Conservation (phyloP, 202 grass and related monocot species). For the Setaria viridis region DNA sequence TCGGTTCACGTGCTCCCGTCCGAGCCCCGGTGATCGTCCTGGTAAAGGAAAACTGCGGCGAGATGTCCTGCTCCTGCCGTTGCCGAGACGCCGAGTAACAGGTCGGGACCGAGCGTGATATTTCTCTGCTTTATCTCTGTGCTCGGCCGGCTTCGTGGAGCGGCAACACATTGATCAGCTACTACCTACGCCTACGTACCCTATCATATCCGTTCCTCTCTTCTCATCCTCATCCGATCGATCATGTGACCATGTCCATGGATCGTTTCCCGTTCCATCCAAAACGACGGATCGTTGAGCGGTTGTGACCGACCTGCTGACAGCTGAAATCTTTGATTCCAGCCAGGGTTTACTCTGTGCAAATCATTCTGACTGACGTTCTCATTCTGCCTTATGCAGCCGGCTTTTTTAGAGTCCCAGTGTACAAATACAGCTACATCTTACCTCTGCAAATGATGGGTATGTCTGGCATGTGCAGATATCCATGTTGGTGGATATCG, state of each 20-base stretch:
- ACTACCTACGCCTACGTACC: not conserved
- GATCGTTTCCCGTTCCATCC: not conserved
- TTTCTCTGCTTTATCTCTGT: too few species aligned
- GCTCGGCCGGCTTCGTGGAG: not conserved
- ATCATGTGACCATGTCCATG: not conserved
- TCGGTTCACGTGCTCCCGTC: not conserved
- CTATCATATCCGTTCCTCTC: not conserved
- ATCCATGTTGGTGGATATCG: too few species aligned
- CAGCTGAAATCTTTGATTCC: not conserved
- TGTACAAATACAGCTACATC: too few species aligned
- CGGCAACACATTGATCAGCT: not conserved
- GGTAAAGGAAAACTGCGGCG: not conserved
- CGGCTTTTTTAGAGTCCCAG: too few species aligned
- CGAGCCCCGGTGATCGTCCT: not conserved
- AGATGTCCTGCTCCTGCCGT: not conserved
- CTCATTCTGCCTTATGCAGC: too few species aligned
- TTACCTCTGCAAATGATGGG: not conserved
- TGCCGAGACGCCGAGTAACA: not conserved
- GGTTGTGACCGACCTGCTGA: not conserved
- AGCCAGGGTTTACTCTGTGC: not conserved
- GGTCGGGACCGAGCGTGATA: too few species aligned
- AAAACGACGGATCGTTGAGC: not conserved
- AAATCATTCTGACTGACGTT: too few species aligned
- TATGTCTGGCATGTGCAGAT: not conserved
- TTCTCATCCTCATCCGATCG: not conserved